Conservation (phyloP, 495 filamentous ascomycete species). For the Lichenothelia convexa region DNA sequence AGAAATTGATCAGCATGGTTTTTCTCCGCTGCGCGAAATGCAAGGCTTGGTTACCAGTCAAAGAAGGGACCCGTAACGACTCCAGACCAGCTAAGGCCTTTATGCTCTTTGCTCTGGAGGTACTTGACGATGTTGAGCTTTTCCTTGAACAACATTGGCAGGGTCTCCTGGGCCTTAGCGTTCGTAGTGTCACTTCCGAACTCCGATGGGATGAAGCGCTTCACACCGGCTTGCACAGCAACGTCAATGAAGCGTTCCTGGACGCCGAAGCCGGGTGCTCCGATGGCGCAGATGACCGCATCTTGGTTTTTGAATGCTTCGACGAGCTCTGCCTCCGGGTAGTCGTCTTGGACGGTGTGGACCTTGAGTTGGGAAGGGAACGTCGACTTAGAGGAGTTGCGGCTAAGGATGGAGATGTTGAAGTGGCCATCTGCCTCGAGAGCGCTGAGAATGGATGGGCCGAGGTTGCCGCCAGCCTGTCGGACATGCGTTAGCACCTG, state of each 20-base stretch:
- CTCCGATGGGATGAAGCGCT: constrained; percentile 24
- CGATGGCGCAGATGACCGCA: constrained; percentile 26
- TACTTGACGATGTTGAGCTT: constrained; percentile 30
- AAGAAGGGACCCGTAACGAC: constrained; percentile 32
- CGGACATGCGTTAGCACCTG: background rate
- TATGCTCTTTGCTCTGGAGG: constrained; percentile 24
- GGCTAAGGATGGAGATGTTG: constrained; percentile 34
- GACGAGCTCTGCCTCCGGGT: constrained; percentile 38
- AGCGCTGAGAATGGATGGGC: constrained; percentile 21
- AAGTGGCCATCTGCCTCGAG: constrained; percentile 29
- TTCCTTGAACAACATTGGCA: constrained; percentile 23
- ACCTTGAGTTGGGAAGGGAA: constrained; percentile 24
- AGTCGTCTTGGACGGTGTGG: constrained; percentile 42
- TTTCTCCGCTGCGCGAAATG: background rate
- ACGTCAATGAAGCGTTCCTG: constrained; percentile 22
- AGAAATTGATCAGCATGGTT: background rate
- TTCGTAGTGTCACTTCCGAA: constrained; percentile 22
- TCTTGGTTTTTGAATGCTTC: constrained; percentile 29
- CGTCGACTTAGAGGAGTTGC: constrained; percentile 20
- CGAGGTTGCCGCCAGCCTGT: constrained; percentile 23
- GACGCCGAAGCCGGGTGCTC: constrained; percentile 9
- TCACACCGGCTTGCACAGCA: constrained; percentile 20
- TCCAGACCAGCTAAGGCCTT: constrained; percentile 29
- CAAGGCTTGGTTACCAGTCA: constrained; percentile 25
- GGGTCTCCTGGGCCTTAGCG: constrained; percentile 16